A percentile compares a stretch with the other conserved stretches of the same genome.
Conservation (phyloP, 2,329 filamentous ascomycete species). For the Fusarium mangiferae region DNA sequence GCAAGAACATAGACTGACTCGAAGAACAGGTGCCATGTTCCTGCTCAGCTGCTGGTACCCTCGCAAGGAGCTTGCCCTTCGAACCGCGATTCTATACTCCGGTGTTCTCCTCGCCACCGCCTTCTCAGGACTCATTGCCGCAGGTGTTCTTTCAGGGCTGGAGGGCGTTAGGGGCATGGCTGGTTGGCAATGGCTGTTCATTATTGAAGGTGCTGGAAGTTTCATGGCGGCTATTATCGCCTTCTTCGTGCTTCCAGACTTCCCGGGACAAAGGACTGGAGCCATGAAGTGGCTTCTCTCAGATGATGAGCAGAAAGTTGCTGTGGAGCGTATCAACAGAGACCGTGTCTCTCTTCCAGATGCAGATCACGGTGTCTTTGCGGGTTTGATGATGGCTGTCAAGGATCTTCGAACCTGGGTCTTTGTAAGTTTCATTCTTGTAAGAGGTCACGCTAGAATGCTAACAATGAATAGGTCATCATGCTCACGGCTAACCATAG, state of each 20-base stretch:
- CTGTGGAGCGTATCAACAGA: slow-evolving; percentile 35
- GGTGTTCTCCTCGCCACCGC: slow-evolving; percentile 39
- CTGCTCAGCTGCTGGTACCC: slow-evolving; percentile 39
- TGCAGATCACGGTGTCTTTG: slow-evolving; percentile 35
- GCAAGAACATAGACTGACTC: too few relatives aligned
- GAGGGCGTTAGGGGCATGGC: slow-evolving; percentile 43
- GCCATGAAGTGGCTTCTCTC: slow-evolving; percentile 39
- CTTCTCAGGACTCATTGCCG: slow-evolving; percentile 40
- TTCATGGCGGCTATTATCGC: slow-evolving; percentile 30
- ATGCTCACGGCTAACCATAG: slow-evolving; percentile 7
- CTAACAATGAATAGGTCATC: not conserved
- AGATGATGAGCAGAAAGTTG: slow-evolving; percentile 38
- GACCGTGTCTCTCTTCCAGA: slow-evolving; percentile 40
- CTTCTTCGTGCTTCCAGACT: slow-evolving; percentile 36
- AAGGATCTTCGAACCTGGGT: slow-evolving; percentile 41
- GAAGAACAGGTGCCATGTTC: not conserved
- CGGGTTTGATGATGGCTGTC: slow-evolving; percentile 36
- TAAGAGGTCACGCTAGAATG: fast-evolving
- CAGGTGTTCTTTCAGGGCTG: slow-evolving; percentile 35
- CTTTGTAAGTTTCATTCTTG: slow-evolving; percentile 3
- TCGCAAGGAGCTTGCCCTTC: slow-evolving; percentile 39
- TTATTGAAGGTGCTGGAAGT: slow-evolving; percentile 47
- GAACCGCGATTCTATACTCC: slow-evolving; percentile 40
- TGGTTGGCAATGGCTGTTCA: slow-evolving; percentile 56
- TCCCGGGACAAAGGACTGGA: slow-evolving; percentile 39